Evolutionary conservation across 2,329 filamentous ascomycete species (phyloP).

Genomic region (Lecanosticta acicola): DNA sequence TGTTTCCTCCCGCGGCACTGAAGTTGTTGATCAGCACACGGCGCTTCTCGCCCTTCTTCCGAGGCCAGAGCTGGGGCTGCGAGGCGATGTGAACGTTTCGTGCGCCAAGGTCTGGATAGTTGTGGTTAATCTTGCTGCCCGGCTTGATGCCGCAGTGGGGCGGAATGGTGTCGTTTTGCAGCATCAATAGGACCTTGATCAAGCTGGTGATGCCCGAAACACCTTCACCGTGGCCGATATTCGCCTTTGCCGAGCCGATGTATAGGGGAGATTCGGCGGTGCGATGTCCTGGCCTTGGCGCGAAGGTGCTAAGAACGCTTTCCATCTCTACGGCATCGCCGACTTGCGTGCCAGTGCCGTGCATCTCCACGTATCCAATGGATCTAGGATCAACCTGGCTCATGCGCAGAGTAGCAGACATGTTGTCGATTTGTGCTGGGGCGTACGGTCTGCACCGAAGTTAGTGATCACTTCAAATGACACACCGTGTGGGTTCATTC

Average conservation of each 20-base stretch:
- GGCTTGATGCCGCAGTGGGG: constrained; percentile 63
- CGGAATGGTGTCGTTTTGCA: constrained; percentile 54
- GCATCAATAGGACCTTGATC: constrained; percentile 60
- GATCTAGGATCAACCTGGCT: constrained; percentile 10
- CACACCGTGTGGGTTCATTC: constrained; percentile 2
- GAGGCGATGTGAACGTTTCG: constrained; percentile 54
- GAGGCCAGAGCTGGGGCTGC: constrained; percentile 40
- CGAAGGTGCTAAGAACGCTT: constrained; percentile 6
- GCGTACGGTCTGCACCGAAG: constrained; percentile 35
- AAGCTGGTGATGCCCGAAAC: constrained; percentile 45
- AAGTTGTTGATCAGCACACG: constrained; percentile 58
- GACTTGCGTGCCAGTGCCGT: constrained; percentile 17
- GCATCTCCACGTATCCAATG: constrained; percentile 15
- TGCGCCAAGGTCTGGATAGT: constrained; percentile 54
- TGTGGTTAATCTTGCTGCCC: constrained; percentile 52
- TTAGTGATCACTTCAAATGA: constrained; percentile 37
- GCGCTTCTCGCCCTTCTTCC: constrained; percentile 31
- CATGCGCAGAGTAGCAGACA: constrained; percentile 17
- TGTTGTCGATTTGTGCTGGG: no score
- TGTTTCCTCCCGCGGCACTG: constrained; percentile 66
- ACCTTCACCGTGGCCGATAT: constrained; percentile 29
- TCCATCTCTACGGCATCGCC: constrained; percentile 17
- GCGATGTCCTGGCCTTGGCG: constrained; percentile 14
- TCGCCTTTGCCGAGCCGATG: constrained; percentile 26
- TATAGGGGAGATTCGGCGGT: constrained; percentile 14